Base-by-base conservation (phyloP, 495 filamentous ascomycete species). In the Neurospora sp. region DNA sequence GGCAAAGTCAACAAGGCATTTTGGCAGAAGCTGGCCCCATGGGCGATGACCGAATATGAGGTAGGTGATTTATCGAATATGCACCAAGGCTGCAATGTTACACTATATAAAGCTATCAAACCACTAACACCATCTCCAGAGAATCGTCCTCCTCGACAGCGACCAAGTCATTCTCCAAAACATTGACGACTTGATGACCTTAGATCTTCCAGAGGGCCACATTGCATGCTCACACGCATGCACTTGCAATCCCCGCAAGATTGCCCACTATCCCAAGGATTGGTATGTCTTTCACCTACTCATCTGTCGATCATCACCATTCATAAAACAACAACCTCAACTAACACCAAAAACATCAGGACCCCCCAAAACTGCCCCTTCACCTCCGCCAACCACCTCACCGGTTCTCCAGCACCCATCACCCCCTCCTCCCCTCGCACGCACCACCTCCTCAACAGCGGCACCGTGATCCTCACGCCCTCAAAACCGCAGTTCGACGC, bases 21-120 rank as follows among this genome's bases (percentile, higher is more conserved):
- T 16, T 83, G 82, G 82, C 81, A 82, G 78, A 83, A 83, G 77
- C 77, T 83, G 23, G 82, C 82, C 9, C 82, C 82, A 35, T 83
- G 82, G 82, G 79, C 78, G 0, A 82, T 83, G 66, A 82, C 81
- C 11, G 81, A 83, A 70, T 83, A 82, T 59, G 77, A 83, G 81
- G 81, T 82, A 62, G 11, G 12, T 31, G 16, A 23, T 0, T 76
- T 69, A 74, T 75, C 23, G 10, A 14, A 37, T 23, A 59, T 27
- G 48, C 10, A 59, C 44, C 2, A 27, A 14, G 48, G 23, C 48
- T 59, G 20, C 23, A 59, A 48, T 20, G 8, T 54, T 42, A 35
- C 39, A 23, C 39, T 39, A 11, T 11, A 7, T 39, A n/a, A 9
- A 20, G 27, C 35, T 73, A 38, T 23, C 70, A 11, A 3, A 18